Evolutionary conservation across 352 stramenopile species (phyloP).

Genomic region (Blastocystis hominis): DNA sequence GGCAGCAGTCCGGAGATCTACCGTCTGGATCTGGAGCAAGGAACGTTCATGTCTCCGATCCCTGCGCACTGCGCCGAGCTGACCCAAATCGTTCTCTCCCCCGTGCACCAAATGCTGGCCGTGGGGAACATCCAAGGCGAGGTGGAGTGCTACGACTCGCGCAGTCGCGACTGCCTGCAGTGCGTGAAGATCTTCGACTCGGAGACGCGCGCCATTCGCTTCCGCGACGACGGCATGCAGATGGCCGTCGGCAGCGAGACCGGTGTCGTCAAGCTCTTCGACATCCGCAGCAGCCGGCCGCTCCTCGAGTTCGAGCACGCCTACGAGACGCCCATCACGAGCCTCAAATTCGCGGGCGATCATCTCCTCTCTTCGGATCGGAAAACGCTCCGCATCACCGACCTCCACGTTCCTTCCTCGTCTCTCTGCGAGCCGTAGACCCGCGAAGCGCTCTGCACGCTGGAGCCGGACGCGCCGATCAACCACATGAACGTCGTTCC

Average conservation of each 20-base stretch:
- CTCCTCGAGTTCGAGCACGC: constrained; percentile 90
- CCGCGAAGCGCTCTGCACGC: constrained; percentile 67
- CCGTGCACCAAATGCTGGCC: constrained; percentile 77
- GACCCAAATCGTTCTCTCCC: constrained; percentile 79
- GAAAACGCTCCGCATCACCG: constrained; percentile 80
- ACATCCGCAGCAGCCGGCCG: constrained; percentile 83
- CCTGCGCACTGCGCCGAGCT: constrained; percentile 68
- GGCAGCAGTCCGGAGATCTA: constrained; percentile 79
- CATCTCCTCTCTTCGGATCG: constrained; percentile 75
- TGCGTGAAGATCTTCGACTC: constrained; percentile 39
- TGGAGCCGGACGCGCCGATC: constrained; percentile 88
- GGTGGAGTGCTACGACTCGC: constrained; percentile 60
- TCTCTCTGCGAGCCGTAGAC: background rate
- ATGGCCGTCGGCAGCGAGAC: constrained; percentile 76
- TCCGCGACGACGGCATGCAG: constrained; percentile 58
- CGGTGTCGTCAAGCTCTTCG: constrained; percentile 84
- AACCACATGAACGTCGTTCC: constrained; percentile 84
- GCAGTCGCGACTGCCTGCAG: constrained; percentile 4
- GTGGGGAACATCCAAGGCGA: constrained; percentile 65
- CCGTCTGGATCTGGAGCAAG: constrained; percentile 91
- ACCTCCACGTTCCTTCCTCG: constrained; percentile 62
- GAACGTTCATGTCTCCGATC: constrained; percentile 81
- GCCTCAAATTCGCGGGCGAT: constrained; percentile 74
- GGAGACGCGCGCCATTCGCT: constrained; percentile 18
- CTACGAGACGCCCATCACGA: constrained; percentile 82